These are phyloP conservation scores for Ciborinia camelliae DNA, from an alignment of 2,329 filamentous ascomycete species.

Conservation along the genomic window DNA sequence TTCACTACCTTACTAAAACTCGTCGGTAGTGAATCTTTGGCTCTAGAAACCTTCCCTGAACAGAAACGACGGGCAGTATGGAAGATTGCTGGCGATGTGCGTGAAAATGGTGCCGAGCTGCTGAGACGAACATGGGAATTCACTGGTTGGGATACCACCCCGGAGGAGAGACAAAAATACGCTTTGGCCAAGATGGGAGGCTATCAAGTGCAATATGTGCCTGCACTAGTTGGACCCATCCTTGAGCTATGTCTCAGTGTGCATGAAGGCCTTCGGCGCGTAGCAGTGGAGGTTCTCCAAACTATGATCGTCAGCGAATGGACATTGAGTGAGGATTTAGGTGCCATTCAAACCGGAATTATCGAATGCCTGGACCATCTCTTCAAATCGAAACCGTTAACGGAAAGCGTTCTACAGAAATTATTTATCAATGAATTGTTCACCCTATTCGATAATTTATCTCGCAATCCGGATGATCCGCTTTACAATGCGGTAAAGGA, in stretches of 20 bases:
- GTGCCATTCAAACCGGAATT: slow-evolving; percentile 90
- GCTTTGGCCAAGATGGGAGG: slow-evolving; percentile 83
- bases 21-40: slow-evolving; percentile 82
- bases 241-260: slow-evolving; percentile 93
- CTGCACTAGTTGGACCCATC: slow-evolving; percentile 83
- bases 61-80: slow-evolving; percentile 95
- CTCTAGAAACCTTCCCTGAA: slow-evolving; percentile 92
- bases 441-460: slow-evolving; percentile 71
- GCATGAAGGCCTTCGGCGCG: slow-evolving; percentile 82
- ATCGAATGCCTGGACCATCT: slow-evolving; percentile 88
- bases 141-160: slow-evolving; percentile 89
- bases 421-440: slow-evolving; percentile 85
- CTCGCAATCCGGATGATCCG: slow-evolving; percentile 63
- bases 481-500: slow-evolving; percentile 74
- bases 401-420: slow-evolving; percentile 87
- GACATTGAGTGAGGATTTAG: slow-evolving; percentile 89
- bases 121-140: slow-evolving; percentile 86
- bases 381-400: slow-evolving; percentile 85
- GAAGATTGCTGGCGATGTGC: slow-evolving; percentile 97
- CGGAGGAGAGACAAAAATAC: slow-evolving; percentile 75
- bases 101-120: slow-evolving; percentile 85
- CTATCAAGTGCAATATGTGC: slow-evolving; percentile 98
- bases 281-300: slow-evolving; percentile 89
- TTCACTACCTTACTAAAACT: slow-evolving; percentile 86
- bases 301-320: slow-evolving; percentile 99